Percentiles rank a stretch among this genome's conserved stretches.
phyloP scores from a whole-genome alignment of 179 eudicot genomes.

The Vitellaria paradoxa region DNA sequence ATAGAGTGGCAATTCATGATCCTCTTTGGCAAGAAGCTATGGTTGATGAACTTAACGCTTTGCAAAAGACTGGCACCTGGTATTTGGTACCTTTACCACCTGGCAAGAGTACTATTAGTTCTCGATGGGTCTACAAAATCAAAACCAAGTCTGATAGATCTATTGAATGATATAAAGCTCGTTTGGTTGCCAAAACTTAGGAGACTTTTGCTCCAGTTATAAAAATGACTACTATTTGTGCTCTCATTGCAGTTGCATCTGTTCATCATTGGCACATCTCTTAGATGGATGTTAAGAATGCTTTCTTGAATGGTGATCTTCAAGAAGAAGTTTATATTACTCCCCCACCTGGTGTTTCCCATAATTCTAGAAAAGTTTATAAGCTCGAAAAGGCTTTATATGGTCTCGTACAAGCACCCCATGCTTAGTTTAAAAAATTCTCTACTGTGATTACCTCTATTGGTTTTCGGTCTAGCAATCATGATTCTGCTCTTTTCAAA shows the following conservation, averaged over 20 bases:
- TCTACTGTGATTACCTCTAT: background rate
- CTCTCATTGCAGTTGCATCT: background rate
- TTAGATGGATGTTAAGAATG: background rate
- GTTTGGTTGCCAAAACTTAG: background rate
- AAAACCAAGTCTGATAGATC: background rate
- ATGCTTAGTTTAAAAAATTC: background rate
- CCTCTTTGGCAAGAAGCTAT: background rate
- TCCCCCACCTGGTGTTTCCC: background rate
- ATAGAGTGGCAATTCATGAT: background rate
- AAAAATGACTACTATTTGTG: background rate
- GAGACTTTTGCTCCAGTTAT: too few species aligned
- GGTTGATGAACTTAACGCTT: background rate
- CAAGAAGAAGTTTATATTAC: background rate
- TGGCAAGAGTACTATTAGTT: background rate
- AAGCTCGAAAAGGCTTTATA: background rate
- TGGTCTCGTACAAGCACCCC: constrained; percentile 4
- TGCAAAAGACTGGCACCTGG: background rate
- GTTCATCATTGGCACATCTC: background rate
- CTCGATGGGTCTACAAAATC: background rate
- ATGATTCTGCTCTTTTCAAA: background rate
- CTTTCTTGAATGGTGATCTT: background rate
- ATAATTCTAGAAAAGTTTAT: background rate
- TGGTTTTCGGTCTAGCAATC: background rate
- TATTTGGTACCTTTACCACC: background rate
- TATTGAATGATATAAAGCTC: background rate